Conservation (phyloP, 768 basidiomycete genomes). For the Hypsizygus marmoreus region DNA sequence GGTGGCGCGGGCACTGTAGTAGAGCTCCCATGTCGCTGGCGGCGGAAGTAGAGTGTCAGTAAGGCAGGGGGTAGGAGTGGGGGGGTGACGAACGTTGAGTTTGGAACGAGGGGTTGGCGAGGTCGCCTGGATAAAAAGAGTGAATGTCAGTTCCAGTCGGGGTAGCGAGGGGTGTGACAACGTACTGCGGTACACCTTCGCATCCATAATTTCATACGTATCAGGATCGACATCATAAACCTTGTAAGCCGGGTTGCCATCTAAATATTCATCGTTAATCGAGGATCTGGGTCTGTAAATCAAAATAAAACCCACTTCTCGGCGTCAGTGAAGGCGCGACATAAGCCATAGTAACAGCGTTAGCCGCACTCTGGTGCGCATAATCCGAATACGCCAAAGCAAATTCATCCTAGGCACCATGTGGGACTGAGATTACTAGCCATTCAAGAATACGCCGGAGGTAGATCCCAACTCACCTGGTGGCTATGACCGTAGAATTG, state of each 20-base stretch:
- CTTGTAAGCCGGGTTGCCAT: conserved; percentile 57
- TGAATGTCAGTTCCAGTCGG: neutral
- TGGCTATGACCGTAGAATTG: conserved; percentile 68
- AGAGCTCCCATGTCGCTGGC: conserved; percentile 51
- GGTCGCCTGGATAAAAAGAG: conserved; percentile 33
- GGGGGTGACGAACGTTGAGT: conserved; percentile 38
- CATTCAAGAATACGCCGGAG: neutral
- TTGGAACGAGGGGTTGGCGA: conserved; percentile 46
- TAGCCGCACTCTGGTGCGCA: conserved; percentile 40
- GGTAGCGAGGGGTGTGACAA: neutral
- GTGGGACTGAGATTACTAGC: neutral
- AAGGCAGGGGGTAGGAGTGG: neutral
- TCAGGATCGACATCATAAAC: conserved; percentile 68
- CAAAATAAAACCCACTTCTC: conserved; percentile 37
- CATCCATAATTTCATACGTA: conserved; percentile 66
- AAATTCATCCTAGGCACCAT: conserved; percentile 56
- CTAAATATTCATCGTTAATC: conserved; percentile 25
- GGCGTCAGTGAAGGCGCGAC: conserved; percentile 63
- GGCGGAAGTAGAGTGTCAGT: conserved; percentile 7
- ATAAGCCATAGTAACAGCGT: conserved; percentile 47
- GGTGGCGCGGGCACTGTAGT: conserved; percentile 56
- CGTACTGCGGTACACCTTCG: conserved; percentile 50
- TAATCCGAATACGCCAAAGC: conserved; percentile 62
- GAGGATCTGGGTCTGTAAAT: neutral
- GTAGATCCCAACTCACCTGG: conserved; percentile 26